Conservation (phyloP, 805 yeast genomes). For the Maudiozyma barnettii region DNA sequence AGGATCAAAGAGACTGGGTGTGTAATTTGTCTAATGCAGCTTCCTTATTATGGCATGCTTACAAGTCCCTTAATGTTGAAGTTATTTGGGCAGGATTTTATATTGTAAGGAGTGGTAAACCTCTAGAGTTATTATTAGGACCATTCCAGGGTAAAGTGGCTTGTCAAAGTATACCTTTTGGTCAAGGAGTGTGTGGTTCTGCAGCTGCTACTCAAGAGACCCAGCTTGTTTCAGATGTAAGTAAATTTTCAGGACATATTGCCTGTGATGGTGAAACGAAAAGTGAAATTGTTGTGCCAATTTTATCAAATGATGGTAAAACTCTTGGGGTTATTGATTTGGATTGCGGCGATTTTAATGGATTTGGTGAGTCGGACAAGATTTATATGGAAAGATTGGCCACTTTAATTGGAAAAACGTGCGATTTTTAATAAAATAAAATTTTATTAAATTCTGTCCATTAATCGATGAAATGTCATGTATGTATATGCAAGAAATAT, state of each 20-base stretch:
- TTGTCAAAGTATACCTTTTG: conserved; percentile 71
- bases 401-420: conserved; percentile 38
- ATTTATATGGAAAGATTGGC: conserved; percentile 53
- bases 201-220: conserved; percentile 55
- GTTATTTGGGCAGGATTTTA: conserved; percentile 96
- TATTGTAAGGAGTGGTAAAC: conserved; percentile 29
- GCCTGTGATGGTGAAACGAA: conserved; percentile 95
- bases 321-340: conserved; percentile 76
- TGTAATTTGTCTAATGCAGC: conserved; percentile 81
- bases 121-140: conserved; percentile 54
- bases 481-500: too few relatives aligned
- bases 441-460: too few relatives aligned
- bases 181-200: conserved; percentile 86
- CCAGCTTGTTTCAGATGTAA: conserved; percentile 72
- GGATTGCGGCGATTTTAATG: conserved; percentile 58
- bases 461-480: too few relatives aligned
- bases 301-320: conserved; percentile 35
- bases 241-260: conserved; percentile 80
- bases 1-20: conserved; percentile 71
- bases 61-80: conserved; percentile 43
- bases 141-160: conserved; percentile 98
- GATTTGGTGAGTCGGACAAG: conserved; percentile 60
- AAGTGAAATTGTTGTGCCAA: conserved; percentile 89
- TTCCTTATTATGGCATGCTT: conserved; percentile 82
- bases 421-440: conserved; percentile 35